Percentiles rank a stretch among this genome's conserved stretches.
Evolutionary conservation across 805 yeast genomes (phyloP).

Genomic region (Saturnispora saitoi): DNA sequence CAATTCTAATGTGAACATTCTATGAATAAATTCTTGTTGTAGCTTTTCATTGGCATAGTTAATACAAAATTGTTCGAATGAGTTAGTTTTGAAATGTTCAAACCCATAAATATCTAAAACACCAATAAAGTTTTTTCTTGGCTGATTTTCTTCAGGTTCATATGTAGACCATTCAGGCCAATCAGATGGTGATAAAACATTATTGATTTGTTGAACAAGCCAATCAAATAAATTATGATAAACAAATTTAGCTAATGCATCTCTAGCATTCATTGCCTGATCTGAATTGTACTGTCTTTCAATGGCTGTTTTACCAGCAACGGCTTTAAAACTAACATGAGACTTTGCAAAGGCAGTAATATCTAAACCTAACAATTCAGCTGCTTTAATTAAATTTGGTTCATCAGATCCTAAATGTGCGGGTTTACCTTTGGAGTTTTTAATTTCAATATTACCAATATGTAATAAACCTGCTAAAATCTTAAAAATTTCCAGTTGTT

Average conservation of each 20-base stretch:
- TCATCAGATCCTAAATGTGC: conserved; percentile 80
- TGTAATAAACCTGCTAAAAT: conserved; percentile 84
- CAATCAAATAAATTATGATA: conserved; percentile 92
- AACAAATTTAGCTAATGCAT: conserved; percentile 92
- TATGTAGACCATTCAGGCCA: conserved; percentile 37
- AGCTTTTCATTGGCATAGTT: conserved; percentile 94
- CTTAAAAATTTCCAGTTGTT: conserved; percentile 63
- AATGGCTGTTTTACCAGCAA: conserved; percentile 66
- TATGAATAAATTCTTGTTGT: conserved; percentile 96
- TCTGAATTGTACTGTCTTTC: conserved; percentile 80
- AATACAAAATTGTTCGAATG: conserved; percentile 96
- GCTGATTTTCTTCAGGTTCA: conserved; percentile 6
- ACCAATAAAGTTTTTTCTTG: conserved; percentile 67
- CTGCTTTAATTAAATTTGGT: conserved; percentile 72
- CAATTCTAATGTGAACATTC: conserved; percentile 93
- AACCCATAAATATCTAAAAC: conserved; percentile 96
- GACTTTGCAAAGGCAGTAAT: conserved; percentile 72
- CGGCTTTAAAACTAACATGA: conserved; percentile 41
- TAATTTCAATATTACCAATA: conserved; percentile 84
- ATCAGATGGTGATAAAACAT: conserved; percentile 71
- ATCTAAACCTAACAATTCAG: conserved; percentile 77
- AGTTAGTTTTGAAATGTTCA: conserved; percentile 89
- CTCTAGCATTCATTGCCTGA: conserved; percentile 87
- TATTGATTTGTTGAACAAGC: conserved; percentile 79
- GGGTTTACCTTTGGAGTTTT: conserved; percentile 67